Evolutionary conservation across 176 grass and related monocot genomes (phyloP).

Genomic region (Hyparrhenia diplandra): DNA sequence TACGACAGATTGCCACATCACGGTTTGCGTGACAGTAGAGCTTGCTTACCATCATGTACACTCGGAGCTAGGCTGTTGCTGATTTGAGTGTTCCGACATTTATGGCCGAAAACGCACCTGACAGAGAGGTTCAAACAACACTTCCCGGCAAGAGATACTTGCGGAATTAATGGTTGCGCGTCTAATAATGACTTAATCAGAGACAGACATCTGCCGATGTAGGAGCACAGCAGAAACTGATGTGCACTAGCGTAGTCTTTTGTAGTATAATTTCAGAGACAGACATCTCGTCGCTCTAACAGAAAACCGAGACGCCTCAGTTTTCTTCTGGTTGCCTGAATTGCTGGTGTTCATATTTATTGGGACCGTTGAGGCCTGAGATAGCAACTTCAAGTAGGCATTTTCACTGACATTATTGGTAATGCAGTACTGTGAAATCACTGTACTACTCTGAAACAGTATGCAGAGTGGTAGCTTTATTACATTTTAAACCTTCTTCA

Average conservation of each 20-base stretch:
- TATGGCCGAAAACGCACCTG: background rate
- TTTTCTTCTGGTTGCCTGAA: background rate
- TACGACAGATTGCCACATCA: no score
- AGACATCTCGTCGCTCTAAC: no score
- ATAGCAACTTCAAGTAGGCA: background rate
- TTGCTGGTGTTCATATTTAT: background rate
- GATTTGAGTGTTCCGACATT: background rate
- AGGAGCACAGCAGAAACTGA: no score
- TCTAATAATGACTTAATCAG: background rate
- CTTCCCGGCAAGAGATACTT: constrained; percentile 11
- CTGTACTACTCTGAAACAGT: background rate
- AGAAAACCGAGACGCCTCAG: background rate
- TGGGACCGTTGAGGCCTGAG: background rate
- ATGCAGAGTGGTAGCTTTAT: background rate
- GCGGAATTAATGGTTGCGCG: constrained; percentile 5
- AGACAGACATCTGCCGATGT: background rate
- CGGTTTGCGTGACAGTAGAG: no score
- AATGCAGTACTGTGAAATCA: background rate
- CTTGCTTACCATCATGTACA: background rate
- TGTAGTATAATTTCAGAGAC: no score
- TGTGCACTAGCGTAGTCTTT: no score
- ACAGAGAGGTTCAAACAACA: background rate
- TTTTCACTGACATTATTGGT: background rate
- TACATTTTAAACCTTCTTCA: background rate
- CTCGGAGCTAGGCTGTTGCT: no score